These are phyloP conservation scores for Lachnellula willkommii DNA, from an alignment of 2,329 filamentous ascomycete genomes.

Conservation along the genomic window DNA sequence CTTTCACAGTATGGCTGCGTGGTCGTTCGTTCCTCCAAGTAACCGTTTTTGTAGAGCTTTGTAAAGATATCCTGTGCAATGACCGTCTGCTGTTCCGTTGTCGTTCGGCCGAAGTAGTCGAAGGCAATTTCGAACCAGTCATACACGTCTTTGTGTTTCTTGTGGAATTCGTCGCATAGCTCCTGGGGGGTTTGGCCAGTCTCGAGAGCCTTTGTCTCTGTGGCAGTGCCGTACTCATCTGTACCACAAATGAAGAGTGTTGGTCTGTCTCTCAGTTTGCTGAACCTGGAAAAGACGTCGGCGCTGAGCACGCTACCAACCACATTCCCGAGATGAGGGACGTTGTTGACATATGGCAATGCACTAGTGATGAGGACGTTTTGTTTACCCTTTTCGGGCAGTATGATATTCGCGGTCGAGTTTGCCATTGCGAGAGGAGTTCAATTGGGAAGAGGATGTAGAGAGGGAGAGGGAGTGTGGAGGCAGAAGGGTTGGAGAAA, in stretches of 20 bases:
- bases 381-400: constrained; percentile 67
- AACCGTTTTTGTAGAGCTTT: constrained; percentile 83
- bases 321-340: constrained; percentile 83
- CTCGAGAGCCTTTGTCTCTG: constrained; percentile 90
- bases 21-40: constrained; percentile 78
- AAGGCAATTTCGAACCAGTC: constrained; percentile 95
- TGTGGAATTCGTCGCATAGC: constrained; percentile 89
- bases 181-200: constrained; percentile 76
- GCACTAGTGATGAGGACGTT: constrained; percentile 90
- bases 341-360: constrained; percentile 76
- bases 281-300: constrained; percentile 79
- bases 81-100: constrained; percentile 80
- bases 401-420: constrained; percentile 37
- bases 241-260: constrained; percentile 84
- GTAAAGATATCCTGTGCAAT: constrained; percentile 90
- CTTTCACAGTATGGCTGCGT: constrained; percentile 86
- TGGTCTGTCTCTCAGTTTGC: constrained; percentile 70
- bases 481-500: constrained; percentile 3
- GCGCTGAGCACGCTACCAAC: constrained; percentile 83
- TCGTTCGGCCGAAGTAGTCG: constrained; percentile 90
- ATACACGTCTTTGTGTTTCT: constrained; percentile 84
- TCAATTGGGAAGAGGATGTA: background rate
- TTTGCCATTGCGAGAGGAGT: constrained; percentile 14
- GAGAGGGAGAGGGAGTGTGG: no score
- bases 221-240: constrained; percentile 94